A percentile compares a stretch with the other conserved stretches of the same genome.
These are phyloP conservation scores for Penicillium waksmanii DNA, from an alignment of 495 filamentous ascomycete species.

Conservation along the genomic window DNA sequence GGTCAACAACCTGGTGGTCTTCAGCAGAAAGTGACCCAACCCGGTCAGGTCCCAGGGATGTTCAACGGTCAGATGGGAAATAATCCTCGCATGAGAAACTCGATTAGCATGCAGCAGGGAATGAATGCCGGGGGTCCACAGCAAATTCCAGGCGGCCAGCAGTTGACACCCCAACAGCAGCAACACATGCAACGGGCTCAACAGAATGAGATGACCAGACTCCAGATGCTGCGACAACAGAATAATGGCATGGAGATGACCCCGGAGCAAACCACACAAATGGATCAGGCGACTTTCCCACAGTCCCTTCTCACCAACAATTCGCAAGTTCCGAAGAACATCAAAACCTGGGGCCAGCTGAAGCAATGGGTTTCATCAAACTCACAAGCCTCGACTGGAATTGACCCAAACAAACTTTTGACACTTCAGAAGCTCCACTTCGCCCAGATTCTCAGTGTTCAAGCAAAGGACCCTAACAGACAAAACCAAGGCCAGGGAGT, in stretches of 20 bases:
- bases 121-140: slow-evolving; percentile 38
- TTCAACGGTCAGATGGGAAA: slow-evolving; percentile 42
- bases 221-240: slow-evolving; percentile 45
- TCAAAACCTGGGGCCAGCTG: slow-evolving; percentile 74
- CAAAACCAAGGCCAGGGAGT: slow-evolving; percentile 34
- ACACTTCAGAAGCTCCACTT: slow-evolving; percentile 59
- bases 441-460: slow-evolving; percentile 39
- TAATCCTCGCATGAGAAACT: slow-evolving; percentile 37
- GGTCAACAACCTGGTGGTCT: slow-evolving; percentile 33
- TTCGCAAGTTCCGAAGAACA: slow-evolving; percentile 56
- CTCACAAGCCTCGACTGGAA: slow-evolving; percentile 42
- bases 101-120: slow-evolving; percentile 39
- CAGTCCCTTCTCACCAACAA: slow-evolving; percentile 39
- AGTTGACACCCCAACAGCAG: slow-evolving; percentile 43
- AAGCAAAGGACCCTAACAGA: slow-evolving; percentile 32
- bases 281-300: slow-evolving; percentile 51
- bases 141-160: slow-evolving; percentile 38
- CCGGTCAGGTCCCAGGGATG: slow-evolving; percentile 43
- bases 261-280: slow-evolving; percentile 47
- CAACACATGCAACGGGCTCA: slow-evolving; percentile 20
- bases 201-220: slow-evolving; percentile 39
- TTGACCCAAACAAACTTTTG: slow-evolving; percentile 50
- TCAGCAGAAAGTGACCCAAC: slow-evolving; percentile 37
- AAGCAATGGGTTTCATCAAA: slow-evolving; percentile 63
- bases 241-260: slow-evolving; percentile 48